A percentile compares a stretch with the other conserved stretches of the same genome.
Evolutionary conservation across 179 eudicot species (phyloP).

Genomic region (Beta corolliflora): DNA sequence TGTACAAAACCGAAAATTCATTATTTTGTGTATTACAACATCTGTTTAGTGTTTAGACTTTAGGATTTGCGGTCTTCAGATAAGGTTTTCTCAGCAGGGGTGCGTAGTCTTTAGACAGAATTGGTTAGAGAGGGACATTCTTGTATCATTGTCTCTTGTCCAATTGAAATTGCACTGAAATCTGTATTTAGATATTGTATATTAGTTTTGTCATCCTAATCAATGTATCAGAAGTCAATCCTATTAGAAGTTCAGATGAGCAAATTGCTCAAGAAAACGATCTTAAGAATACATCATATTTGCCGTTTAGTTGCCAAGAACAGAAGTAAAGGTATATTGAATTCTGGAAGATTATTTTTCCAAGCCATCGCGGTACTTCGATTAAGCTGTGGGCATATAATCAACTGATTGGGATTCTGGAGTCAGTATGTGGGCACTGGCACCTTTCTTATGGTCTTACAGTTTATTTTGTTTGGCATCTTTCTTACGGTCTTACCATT

Average conservation of each 20-base stretch:
- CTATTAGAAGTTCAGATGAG: slow-evolving; percentile 10
- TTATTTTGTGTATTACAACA: slow-evolving; percentile 37
- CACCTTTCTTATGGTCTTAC: too few species aligned
- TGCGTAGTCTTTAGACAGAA: slow-evolving; percentile 14
- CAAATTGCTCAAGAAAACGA: slow-evolving; percentile 12
- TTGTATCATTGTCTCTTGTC: slow-evolving; percentile 21
- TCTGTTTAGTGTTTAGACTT: slow-evolving; percentile 38
- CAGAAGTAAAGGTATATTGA: background rate
- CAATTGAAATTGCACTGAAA: slow-evolving; percentile 24
- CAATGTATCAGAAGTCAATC: slow-evolving; percentile 11
- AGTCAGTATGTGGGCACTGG: too few species aligned
- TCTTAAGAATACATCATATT: too few species aligned
- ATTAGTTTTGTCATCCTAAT: slow-evolving; percentile 1
- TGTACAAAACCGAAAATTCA: slow-evolving; percentile 39
- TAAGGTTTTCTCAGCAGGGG: slow-evolving; percentile 22
- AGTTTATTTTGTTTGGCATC: too few species aligned
- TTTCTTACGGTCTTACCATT: too few species aligned
- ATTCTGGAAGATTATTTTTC: too few species aligned
- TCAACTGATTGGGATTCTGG: too few species aligned
- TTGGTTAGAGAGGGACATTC: slow-evolving; percentile 27
- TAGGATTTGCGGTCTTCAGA: slow-evolving; percentile 23
- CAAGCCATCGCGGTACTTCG: too few species aligned
- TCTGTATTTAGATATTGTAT: slow-evolving; percentile 24
- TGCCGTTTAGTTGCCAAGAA: too few species aligned
- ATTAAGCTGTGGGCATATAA: too few species aligned